Evolutionary conservation across 1,139 yeast species (phyloP).

Genomic region (Candida sp.): DNA sequence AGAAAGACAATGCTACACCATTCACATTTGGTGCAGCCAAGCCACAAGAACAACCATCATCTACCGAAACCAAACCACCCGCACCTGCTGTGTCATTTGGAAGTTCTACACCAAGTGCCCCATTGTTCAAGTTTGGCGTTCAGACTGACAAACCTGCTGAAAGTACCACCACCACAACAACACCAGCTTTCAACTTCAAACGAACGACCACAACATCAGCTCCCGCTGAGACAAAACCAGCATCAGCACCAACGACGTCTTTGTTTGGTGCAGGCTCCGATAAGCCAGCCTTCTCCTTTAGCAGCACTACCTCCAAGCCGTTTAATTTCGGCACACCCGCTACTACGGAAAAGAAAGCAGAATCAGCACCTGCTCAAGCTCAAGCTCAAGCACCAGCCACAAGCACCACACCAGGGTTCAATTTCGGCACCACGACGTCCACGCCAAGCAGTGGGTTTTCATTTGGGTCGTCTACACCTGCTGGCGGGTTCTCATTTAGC

Average conservation of each 20-base stretch:
- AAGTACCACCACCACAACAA: neutral
- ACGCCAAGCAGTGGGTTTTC: slow-evolving; percentile 23
- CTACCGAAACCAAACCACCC: neutral
- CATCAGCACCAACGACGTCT: neutral
- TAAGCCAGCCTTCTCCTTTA: slow-evolving; percentile 19
- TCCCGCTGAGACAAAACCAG: neutral
- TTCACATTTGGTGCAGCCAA: neutral
- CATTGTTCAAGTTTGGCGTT: neutral
- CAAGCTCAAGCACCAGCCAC: neutral
- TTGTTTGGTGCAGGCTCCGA: slow-evolving; percentile 1
- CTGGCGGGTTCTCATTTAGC: slow-evolving; percentile 28
- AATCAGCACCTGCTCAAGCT: neutral
- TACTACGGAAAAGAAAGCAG: neutral
- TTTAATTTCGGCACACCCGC: slow-evolving; percentile 18
- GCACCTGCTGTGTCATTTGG: neutral
- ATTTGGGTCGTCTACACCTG: slow-evolving; percentile 16
- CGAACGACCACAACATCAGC: neutral
- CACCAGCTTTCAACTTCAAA: slow-evolving; percentile 12
- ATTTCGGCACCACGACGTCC: slow-evolving; percentile 16
- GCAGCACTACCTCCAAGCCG: slow-evolving; percentile 16
- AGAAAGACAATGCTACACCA: neutral
- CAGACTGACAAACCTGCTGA: neutral
- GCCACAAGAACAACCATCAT: neutral
- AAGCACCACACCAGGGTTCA: slow-evolving; percentile 16
- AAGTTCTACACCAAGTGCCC: neutral